A percentile compares a stretch with the other conserved stretches of the same genome.
Evolutionary conservation across 805 yeast genomes (phyloP).

Genomic region (Wickerhamiella brachini): DNA sequence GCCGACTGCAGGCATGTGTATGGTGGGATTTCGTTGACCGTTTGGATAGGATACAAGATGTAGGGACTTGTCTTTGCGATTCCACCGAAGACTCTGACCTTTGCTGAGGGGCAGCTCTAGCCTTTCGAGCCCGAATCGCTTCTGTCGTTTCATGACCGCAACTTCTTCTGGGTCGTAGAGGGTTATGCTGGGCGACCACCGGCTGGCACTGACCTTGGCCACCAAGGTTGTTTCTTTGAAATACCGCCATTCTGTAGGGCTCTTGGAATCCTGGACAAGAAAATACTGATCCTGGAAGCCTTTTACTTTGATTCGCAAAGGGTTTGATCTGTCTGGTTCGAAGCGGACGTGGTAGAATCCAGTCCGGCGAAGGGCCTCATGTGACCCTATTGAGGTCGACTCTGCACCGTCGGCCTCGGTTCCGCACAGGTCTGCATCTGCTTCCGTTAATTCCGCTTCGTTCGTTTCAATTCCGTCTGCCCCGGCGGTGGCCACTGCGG

Average conservation of each 20-base stretch:
- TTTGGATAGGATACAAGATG: neutral
- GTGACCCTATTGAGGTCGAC: neutral
- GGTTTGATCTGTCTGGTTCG: neutral
- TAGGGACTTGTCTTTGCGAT: neutral
- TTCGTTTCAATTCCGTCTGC: neutral
- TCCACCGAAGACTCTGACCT: neutral
- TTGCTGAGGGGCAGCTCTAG: neutral
- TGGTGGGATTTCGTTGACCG: neutral
- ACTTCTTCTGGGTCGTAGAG: neutral
- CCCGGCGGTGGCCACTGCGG: neutral
- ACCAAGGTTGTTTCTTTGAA: neutral
- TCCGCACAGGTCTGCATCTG: too few relatives aligned
- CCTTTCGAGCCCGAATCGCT: neutral
- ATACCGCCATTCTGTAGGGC: neutral
- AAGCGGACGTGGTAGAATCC: neutral
- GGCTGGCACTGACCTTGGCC: neutral
- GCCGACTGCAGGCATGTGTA: slow-evolving; percentile 1
- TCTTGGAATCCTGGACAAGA: neutral
- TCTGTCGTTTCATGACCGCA: neutral
- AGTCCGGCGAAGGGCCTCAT: neutral
- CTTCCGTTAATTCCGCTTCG: neutral
- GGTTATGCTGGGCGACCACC: neutral
- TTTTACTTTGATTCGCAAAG: neutral
- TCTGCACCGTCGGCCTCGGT: too few relatives aligned
- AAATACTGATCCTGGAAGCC: neutral